Conservation (phyloP, 2,329 filamentous ascomycete species). For the Remersonia thermophila region DNA sequence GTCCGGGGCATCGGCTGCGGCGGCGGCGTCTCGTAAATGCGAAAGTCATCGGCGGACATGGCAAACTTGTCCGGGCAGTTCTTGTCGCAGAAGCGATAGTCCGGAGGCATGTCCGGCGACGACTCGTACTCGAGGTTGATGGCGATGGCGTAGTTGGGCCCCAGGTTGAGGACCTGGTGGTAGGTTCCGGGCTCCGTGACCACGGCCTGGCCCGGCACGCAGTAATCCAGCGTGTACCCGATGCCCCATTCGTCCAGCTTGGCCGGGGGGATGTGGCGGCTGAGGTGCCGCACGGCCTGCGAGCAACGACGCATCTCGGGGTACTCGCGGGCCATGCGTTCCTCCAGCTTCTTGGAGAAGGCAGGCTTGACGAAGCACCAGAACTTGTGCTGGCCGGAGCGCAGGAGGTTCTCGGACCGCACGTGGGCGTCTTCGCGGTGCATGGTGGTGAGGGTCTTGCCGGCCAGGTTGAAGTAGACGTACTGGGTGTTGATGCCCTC, state of each 20-base stretch:
- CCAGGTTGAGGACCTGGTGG: conserved; percentile 18
- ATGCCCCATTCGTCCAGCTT: conserved; percentile 17
- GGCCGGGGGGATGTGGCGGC: conserved; percentile 16
- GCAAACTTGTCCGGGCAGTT: conserved; percentile 17
- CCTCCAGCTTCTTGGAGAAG: conserved; percentile 13
- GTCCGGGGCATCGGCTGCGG: conserved; percentile 1
- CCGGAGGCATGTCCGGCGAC: conserved; percentile 14
- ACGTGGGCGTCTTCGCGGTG: conserved; percentile 19
- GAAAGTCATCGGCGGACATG: conserved; percentile 17
- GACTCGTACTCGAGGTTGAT: conserved; percentile 18
- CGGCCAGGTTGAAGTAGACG: conserved; percentile 18
- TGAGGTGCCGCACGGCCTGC: conserved; percentile 18
- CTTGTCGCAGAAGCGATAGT: conserved; percentile 16
- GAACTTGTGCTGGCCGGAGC: conserved; percentile 18
- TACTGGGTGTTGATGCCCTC: conserved; percentile 20
- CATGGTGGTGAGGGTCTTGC: conserved; percentile 18
- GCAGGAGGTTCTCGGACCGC: conserved; percentile 18
- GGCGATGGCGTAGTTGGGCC: conserved; percentile 18
- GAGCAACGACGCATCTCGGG: conserved; percentile 17
- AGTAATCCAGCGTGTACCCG: conserved; percentile 19
- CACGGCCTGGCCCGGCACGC: conserved; percentile 16
- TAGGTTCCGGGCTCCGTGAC: conserved; percentile 20
- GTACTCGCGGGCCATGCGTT: conserved; percentile 13
- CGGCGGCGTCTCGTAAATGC: conserved; percentile 7
- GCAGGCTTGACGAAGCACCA: conserved; percentile 19